A percentile compares a stretch with the other conserved stretches of the same genome.
Evolutionary conservation across 257 asterid genomes (phyloP).

Genomic region (Capsicum rhomboideum): DNA sequence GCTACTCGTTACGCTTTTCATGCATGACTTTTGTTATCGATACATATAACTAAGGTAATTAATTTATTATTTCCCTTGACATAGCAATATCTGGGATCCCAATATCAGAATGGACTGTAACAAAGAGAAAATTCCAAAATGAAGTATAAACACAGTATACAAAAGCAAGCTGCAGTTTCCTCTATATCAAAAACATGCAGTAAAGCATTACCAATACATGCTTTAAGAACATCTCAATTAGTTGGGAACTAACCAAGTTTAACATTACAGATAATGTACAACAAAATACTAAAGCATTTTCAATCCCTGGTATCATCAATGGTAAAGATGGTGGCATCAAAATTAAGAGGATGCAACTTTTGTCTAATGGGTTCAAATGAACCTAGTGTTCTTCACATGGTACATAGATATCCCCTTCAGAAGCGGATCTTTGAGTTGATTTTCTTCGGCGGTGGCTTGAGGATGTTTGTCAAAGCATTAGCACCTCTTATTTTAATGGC

Average conservation of each 20-base stretch:
- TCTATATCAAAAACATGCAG: not conserved
- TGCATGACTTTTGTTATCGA: not conserved
- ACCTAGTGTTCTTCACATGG: no score
- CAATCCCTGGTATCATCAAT: not conserved
- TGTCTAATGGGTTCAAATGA: no score
- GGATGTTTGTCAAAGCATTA: no score
- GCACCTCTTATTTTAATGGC: no score
- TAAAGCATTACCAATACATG: not conserved
- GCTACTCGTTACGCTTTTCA: not conserved
- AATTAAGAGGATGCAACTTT: no score
- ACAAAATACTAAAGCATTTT: not conserved
- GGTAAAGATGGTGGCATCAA: no score
- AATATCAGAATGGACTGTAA: not conserved
- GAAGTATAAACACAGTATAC: not conserved
- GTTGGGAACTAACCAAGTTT: not conserved
- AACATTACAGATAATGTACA: not conserved
- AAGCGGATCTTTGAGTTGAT: no score
- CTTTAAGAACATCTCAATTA: not conserved
- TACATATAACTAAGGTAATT: not conserved
- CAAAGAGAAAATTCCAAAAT: not conserved
- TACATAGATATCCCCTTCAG: no score
- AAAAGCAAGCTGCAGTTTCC: not conserved
- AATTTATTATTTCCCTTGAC: not conserved
- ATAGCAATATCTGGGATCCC: not conserved
- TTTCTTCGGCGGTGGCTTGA: no score